Base-by-base conservation (phyloP, 345 rosid species). In the Citrus trifoliata region DNA sequence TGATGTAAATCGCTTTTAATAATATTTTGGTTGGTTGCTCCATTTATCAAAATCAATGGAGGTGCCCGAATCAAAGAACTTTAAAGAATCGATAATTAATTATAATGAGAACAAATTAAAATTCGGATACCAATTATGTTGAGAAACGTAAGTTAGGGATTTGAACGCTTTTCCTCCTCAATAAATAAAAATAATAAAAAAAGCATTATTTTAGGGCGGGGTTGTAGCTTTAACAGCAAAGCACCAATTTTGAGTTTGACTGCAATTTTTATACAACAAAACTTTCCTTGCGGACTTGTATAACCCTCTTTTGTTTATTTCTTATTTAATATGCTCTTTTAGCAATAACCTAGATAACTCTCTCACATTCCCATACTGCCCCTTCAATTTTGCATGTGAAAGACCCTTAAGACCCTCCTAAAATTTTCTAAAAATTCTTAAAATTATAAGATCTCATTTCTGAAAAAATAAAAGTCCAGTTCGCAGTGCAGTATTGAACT, bases 171-270 rank as follows among this genome's bases (percentile, higher is more conserved):
- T 30, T 24, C 74, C 74, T 55, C 40, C 14, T 27, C 9, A 14
- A 1, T 12, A 35, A 25, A 19, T 28, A 38, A 61, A 38, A 42
- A 0, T 33, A 74, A 56, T 37, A 19, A 71, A 61, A 61, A 64
- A 78, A 53, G 70, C 68, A 77, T 66, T 78, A 62, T 78, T 78
- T 69, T 63, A 78, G 71, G 78, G 71, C 71, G 78, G 75, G 46
- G 25, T 74, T 79, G 12, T 70, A 46, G 79, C 82, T 82, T 82
- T 82, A 64, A 82, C 85, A 75, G 78, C 85, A 76, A 40, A 70
- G 70, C 85, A 75, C 48, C 63, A 27, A 62, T 79, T 79, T 82
- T 82, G 67, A 9, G 69, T 82, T 82, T 82, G 85, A 79, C 82
- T 71, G 78, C 7, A 51, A 32, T 81, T 76, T 58, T 58, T 12